Base-by-base conservation (phyloP, 1,284 basidiomycete genomes). In the Rhodotorula mucilaginosa region DNA sequence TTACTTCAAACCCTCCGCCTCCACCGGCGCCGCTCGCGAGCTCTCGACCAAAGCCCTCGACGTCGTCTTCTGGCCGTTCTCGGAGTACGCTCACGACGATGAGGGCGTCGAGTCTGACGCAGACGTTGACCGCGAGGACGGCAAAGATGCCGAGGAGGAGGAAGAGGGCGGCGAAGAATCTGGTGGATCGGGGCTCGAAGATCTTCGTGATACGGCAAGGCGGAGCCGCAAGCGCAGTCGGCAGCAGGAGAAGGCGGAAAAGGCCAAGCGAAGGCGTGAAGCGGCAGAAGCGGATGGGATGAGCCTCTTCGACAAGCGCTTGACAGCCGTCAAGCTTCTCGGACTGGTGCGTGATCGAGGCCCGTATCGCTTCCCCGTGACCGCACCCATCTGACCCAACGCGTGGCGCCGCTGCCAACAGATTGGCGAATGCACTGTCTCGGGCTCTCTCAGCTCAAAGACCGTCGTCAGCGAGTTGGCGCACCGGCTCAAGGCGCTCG, bases 1-100 rank as follows among this genome's bases (percentile, higher is more conserved):
- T 15, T 68, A 74, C 58, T 71, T 74, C 62, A 67, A 65, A 58
- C 69, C 69, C 3, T 65, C 61, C 23, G 64, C 64, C 0, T 67
- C 64, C 1, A 44, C 70, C 3, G n/a, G 34, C 15, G 54, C 23
- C 19, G 47, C 67, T 0, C 64, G 72, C 48, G 67, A 68, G 34
- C 29, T 67, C 26, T 66, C 69, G 2, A 46, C 61, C n/a, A 71
- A 69, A 47, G 72, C 67, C 13, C 61, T 74, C 67, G 72, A 73
- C 48, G 31, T 64, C 39, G 64, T 68, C 51, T 70, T 73, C 48
- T 70, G 72, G 69, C 69, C 72, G 0, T 73, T 73, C 54, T 44
- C 58, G 0, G 63, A 54, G 12, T 51, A 18, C 2, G n/a, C 54
- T 6, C n/a, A 48, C 3, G 64, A 64, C 52, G 67, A 72, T 29